Percentiles rank a stretch among this genome's conserved stretches.
Evolutionary conservation across 2,329 filamentous ascomycete species (phyloP).

Genomic region (Fusarium buxicola): DNA sequence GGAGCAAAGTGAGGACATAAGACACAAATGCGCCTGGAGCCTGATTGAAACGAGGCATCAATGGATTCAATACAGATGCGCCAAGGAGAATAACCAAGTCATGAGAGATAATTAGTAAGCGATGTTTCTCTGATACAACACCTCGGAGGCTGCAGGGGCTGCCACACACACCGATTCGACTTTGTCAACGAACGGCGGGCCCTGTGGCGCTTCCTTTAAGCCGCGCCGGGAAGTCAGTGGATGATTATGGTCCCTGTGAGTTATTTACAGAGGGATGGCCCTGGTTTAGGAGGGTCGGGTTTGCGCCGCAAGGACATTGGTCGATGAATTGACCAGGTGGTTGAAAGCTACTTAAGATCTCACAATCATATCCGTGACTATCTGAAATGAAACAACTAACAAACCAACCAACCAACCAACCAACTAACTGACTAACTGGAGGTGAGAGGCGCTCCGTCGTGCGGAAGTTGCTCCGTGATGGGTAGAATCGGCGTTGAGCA

Average conservation of each 20-base stretch:
- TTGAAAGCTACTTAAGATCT: background rate
- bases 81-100: conserved; percentile 31
- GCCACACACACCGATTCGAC: conserved; percentile 34
- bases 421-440: background rate
- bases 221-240: conserved; percentile 27
- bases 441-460: background rate
- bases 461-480: conserved; percentile 37
- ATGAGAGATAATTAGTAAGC: conserved; percentile 29
- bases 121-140: conserved; percentile 25
- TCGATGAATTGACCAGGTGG: background rate
- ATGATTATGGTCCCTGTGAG: conserved; percentile 30
- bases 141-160: conserved; percentile 41
- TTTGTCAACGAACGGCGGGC: conserved; percentile 40
- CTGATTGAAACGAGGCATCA: conserved; percentile 16
- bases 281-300: conserved; percentile 6
- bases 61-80: conserved; percentile 32
- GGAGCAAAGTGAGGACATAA: conserved; percentile 4
- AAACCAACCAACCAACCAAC: conserved; percentile 1
- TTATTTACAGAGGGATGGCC: conserved; percentile 26
- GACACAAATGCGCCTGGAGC: conserved; percentile 8
- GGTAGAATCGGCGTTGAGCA: conserved; percentile 32
- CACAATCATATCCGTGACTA: background rate
- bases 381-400: conserved; percentile 12
- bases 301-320: conserved; percentile 14
- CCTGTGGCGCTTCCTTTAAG: conserved; percentile 36